Evolutionary conservation across 768 basidiomycete genomes (phyloP), one percentile per base, ranked within the genome.

Genomic region (Cytidiella melzeri): DNA sequence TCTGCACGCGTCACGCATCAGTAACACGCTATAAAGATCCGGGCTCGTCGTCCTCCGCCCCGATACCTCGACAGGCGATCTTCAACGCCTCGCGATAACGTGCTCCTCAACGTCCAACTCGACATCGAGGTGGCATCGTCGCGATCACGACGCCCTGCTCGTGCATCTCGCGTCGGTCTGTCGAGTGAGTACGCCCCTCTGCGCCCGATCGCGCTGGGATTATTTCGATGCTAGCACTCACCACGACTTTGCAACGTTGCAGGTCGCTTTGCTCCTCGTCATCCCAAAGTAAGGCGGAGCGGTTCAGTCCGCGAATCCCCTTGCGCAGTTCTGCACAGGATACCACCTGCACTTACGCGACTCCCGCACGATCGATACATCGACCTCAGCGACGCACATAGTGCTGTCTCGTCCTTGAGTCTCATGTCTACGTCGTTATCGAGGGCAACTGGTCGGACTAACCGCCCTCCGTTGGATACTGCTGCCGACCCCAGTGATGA

Each of bases 401-500:
- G 30, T 15, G 30, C 30, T 34, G 7, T 34, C 30, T 7, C 7
- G 15, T 15, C 30, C 30, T 34, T 34, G 15, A 7, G 15, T 34
- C 30, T 15, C 30, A 34, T 34, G 30, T 34, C 30, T 15, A 15
- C 30, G 30, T 34, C 30, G 30, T 15, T 34, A 15, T 34, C 30
- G 30, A 34, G 30, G 30, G 30, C 30, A 34, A 34, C 30, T 34
- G 30, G 30, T 15, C 30, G 30, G 15, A 34, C 7, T 15, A 34
- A 7, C 30, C 30, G 30, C 30, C 7, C 30, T 7, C 9, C 15
- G 9, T 15, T 15, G 7, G 30, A 34, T 7, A 7, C 7, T 7
- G 9, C 30, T 34, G 55, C 64, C 39, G 80, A 81, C 56, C 80
- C 78, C 3, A 74, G 79, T 63, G 73, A 75, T 1, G 64, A 69